Evolutionary conservation across 345 rosid species (phyloP), one percentile per base, ranked within the genome.

Genomic region (Eucalyptus virginea): DNA sequence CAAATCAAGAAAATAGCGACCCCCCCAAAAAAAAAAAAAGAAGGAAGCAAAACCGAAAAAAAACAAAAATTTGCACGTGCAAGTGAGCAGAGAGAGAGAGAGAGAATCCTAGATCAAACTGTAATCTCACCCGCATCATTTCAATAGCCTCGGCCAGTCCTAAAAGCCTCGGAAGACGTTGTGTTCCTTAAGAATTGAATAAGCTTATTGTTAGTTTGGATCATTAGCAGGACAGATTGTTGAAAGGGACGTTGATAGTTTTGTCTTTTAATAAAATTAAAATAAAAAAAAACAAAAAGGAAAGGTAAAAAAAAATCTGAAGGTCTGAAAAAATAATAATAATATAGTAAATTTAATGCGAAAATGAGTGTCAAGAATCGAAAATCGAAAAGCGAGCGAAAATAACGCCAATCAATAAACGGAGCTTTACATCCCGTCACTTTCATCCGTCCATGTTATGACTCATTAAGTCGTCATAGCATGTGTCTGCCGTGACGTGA

Each of bases 101-200:
- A 77, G 83, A 34, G 15, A 23, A 7, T 48, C 17, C 58, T 49
- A 34, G 30, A 52, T 50, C 48, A 52, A 40, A 86, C 2, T 52
- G 40, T 4, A 86, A 86, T 52, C 86, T 28, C 94, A 98, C 99
- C 96, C 95, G 94, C 95, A 98, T 95, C 91, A 98, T 97, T 86
- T 97, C 96, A 91, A 96, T 92, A 81, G 97, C 97, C 93, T 97
- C 93, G 85, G 97, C 49, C 89, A 98, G 95, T 86, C 99, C 99
- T 88, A 96, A 62, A 72, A 98, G 97, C 93, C 99, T 97, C 85
- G 99, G 99, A 88, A 98, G 99, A 86, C 98, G 98, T 58, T 98
- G 99, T 26, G 99, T 98, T 32, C 99, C 99, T 98, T 91, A 90
- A 89, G 88, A 87, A 90, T 90, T 58, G 89, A 62, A 37, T 81